Conservation (phyloP, 148 eudicot species). For the Tetragonia tetragonoides region DNA sequence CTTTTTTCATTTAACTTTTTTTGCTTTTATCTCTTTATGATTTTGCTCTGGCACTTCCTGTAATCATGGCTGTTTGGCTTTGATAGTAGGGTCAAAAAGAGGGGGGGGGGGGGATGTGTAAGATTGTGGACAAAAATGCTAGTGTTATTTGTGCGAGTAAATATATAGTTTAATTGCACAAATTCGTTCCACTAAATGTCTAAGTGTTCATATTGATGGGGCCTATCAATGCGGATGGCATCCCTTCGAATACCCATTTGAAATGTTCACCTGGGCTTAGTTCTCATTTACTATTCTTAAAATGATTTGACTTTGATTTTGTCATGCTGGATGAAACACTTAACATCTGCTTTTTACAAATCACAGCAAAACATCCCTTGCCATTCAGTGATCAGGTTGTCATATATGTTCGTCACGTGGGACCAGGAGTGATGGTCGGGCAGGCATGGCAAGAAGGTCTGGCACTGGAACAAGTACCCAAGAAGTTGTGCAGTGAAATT, state of each 20-base stretch:
- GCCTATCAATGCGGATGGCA: neutral
- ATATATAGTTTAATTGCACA: neutral
- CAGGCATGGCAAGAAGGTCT: constrained; percentile 89
- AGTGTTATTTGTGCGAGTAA: neutral
- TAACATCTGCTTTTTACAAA: constrained; percentile 3
- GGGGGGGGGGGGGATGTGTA: neutral
- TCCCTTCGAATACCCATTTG: neutral
- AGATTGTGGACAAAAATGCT: neutral
- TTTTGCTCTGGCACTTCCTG: neutral
- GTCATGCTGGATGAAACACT: neutral
- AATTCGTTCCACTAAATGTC: neutral
- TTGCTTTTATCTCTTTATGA: too few species aligned
- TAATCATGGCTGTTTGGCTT: too few species aligned
- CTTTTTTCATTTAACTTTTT: too few species aligned
- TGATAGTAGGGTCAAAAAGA: too few species aligned
- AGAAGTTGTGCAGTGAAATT: constrained; percentile 65
- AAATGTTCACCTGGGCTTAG: neutral
- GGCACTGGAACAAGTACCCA: constrained; percentile 67
- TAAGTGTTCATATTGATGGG: neutral
- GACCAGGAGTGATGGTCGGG: constrained; percentile 81
- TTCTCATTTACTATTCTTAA: neutral
- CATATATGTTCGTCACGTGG: constrained; percentile 67
- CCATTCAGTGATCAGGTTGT: constrained; percentile 77
- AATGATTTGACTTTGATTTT: constrained; percentile 1
- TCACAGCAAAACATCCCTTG: constrained; percentile 66